Evolutionary conservation across 345 rosid genomes (phyloP).

Genomic region (Euclidium syriacum): DNA sequence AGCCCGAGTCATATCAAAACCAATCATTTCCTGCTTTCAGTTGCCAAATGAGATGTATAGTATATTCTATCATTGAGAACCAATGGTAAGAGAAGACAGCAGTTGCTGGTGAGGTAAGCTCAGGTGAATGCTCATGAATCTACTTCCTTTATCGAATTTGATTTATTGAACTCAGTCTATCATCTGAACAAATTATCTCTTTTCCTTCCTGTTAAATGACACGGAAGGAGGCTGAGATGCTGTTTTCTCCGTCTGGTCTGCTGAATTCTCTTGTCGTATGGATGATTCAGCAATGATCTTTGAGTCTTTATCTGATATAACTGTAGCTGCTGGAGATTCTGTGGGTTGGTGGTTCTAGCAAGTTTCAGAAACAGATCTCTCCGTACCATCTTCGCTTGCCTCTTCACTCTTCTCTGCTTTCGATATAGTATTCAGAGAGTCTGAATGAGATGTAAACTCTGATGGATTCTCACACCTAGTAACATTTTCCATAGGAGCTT

Average conservation of each 20-base stretch:
- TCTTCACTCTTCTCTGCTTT: not conserved
- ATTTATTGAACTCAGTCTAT: not conserved
- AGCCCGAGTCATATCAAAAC: too few relatives aligned
- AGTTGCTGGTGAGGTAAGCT: not conserved
- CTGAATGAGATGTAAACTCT: slow-evolving; percentile 6
- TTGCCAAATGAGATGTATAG: not conserved
- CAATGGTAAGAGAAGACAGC: not conserved
- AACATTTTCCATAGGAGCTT: not conserved
- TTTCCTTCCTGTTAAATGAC: slow-evolving; percentile 1
- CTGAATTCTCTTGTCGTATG: not conserved
- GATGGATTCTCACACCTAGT: slow-evolving; percentile 14
- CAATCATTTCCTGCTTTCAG: not conserved
- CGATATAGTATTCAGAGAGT: not conserved
- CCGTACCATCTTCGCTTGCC: not conserved
- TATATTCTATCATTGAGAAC: not conserved
- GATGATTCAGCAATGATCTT: slow-evolving; percentile 3
- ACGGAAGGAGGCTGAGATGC: not conserved
- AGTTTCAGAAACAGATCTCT: not conserved
- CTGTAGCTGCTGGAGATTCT: not conserved
- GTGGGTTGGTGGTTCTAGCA: slow-evolving; percentile 4
- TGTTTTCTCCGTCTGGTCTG: not conserved
- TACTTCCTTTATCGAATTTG: not conserved
- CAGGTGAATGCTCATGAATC: not conserved
- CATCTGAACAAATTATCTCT: not conserved
- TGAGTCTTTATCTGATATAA: not conserved